Evolutionary conservation across 768 basidiomycete genomes (phyloP).

Genomic region (Boletus bicolor): DNA sequence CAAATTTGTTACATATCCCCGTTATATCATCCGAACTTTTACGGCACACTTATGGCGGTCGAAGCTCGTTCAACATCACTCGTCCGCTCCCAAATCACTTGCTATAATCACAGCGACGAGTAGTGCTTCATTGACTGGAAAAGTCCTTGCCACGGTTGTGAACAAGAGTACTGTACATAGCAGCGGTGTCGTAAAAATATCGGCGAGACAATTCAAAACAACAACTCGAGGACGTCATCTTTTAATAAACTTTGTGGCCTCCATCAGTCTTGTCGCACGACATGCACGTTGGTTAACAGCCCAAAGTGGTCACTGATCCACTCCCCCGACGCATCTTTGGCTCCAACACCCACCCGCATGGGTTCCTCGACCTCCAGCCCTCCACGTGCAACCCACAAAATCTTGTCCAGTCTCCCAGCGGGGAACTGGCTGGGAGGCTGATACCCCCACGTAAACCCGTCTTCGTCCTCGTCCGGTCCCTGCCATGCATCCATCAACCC

Average conservation of each 20-base stretch:
- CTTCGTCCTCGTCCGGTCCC: slow-evolving; percentile 40
- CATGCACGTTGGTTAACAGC: slow-evolving; percentile 40
- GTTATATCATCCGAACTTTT: slow-evolving; percentile 9
- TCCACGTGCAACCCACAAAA: slow-evolving; percentile 52
- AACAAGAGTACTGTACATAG: background rate
- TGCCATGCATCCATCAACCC: slow-evolving; percentile 63
- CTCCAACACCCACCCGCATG: slow-evolving; percentile 52
- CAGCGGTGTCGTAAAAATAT: slow-evolving; percentile 6
- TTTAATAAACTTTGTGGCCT: slow-evolving; percentile 2
- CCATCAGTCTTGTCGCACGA: slow-evolving; percentile 22
- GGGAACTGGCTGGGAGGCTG: slow-evolving; percentile 50
- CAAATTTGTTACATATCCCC: slow-evolving; percentile 12
- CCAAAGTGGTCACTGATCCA: slow-evolving; percentile 75
- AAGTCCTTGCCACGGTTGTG: background rate
- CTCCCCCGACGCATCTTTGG: slow-evolving; percentile 39
- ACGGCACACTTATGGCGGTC: background rate
- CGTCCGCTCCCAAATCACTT: background rate
- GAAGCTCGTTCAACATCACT: background rate
- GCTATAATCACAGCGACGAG: slow-evolving; percentile 14
- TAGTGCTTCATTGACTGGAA: background rate
- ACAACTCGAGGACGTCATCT: background rate
- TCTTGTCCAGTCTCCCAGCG: slow-evolving; percentile 59
- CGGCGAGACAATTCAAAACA: background rate
- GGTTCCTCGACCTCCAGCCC: slow-evolving; percentile 54
- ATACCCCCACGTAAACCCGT: slow-evolving; percentile 67